Evolutionary conservation across 352 stramenopile genomes (phyloP).

Genomic region (Phytopythium cucurbitacearum): DNA sequence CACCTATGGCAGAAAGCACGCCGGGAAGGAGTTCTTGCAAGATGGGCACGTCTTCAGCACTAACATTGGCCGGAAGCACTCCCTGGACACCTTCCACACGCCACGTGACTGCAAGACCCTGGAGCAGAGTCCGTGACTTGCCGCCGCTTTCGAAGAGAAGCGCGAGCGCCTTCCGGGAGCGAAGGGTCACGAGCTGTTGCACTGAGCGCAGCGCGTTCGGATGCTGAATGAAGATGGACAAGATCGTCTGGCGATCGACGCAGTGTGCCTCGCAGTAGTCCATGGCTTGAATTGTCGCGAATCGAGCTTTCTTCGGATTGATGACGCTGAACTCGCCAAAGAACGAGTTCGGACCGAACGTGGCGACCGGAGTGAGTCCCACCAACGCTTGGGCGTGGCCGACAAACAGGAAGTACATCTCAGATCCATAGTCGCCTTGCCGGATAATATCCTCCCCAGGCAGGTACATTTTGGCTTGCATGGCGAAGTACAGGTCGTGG

Average conservation of each 20-base stretch:
- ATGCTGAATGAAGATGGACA: slow-evolving; percentile 42
- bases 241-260: slow-evolving; percentile 42
- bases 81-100: slow-evolving; percentile 45
- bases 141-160: slow-evolving; percentile 49
- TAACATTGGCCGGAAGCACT: slow-evolving; percentile 28
- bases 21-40: slow-evolving; percentile 37
- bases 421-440: slow-evolving; percentile 74
- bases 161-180: slow-evolving; percentile 51
- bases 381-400: slow-evolving; percentile 73
- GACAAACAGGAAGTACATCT: slow-evolving; percentile 82
- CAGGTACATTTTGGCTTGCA: slow-evolving; percentile 70
- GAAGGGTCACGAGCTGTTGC: slow-evolving; percentile 39
- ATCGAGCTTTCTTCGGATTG: slow-evolving; percentile 55
- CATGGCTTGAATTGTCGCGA: slow-evolving; percentile 73
- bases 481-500: slow-evolving; percentile 70
- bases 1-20: neutral
- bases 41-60: slow-evolving; percentile 27
- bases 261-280: slow-evolving; percentile 81
- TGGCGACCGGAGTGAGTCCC: slow-evolving; percentile 52
- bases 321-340: slow-evolving; percentile 83
- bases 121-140: slow-evolving; percentile 56
- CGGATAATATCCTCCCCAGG: slow-evolving; percentile 75
- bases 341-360: slow-evolving; percentile 63
- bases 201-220: slow-evolving; percentile 62
- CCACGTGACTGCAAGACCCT: slow-evolving; percentile 62